phyloP scores from a whole-genome alignment of 768 basidiomycete species.

The Pluteus cervinus region DNA sequence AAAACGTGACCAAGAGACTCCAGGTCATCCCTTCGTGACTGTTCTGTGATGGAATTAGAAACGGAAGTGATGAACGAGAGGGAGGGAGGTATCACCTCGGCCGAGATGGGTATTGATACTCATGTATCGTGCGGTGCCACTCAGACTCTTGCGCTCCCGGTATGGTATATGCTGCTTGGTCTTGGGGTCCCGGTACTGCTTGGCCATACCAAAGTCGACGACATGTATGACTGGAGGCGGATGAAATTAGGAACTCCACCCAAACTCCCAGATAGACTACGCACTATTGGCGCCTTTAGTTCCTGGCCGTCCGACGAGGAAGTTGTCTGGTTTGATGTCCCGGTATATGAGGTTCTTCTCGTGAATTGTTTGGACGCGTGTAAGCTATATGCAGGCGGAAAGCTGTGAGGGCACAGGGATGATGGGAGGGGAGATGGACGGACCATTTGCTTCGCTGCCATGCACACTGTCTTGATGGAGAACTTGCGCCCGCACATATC shows the following conservation, averaged over 20 bases:
- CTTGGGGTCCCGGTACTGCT: slow-evolving; percentile 98
- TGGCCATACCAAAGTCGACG: slow-evolving; percentile 99
- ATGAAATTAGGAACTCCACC: slow-evolving; percentile 3
- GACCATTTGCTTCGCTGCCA: slow-evolving; percentile 98
- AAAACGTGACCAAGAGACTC: slow-evolving; percentile 99
- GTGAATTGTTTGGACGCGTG: slow-evolving; percentile 95
- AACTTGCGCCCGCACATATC: slow-evolving; percentile 99
- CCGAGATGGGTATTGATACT: slow-evolving; percentile 99
- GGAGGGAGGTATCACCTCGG: slow-evolving; percentile 53
- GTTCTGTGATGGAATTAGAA: slow-evolving; percentile 41
- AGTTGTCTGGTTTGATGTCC: slow-evolving; percentile 99
- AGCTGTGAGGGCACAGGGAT: slow-evolving; percentile 5
- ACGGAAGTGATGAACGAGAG: slow-evolving; percentile 7
- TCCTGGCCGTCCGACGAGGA: slow-evolving; percentile 89
- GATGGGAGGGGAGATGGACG: slow-evolving; percentile 14
- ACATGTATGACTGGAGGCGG: slow-evolving; percentile 71
- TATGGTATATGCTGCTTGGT: slow-evolving; percentile 99
- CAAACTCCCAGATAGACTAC: slow-evolving; percentile 14
- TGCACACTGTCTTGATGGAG: slow-evolving; percentile 95
- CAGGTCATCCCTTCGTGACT: slow-evolving; percentile 92
- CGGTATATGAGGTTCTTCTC: slow-evolving; percentile 99
- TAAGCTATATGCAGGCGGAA: slow-evolving; percentile 47
- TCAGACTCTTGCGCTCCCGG: slow-evolving; percentile 94
- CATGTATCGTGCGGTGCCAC: slow-evolving; percentile 99
- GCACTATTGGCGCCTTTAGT: slow-evolving; percentile 84